Evolutionary conservation across 306 rosid genomes (phyloP), one percentile per base, ranked within the genome.

Genomic region (Abrus precatorius): DNA sequence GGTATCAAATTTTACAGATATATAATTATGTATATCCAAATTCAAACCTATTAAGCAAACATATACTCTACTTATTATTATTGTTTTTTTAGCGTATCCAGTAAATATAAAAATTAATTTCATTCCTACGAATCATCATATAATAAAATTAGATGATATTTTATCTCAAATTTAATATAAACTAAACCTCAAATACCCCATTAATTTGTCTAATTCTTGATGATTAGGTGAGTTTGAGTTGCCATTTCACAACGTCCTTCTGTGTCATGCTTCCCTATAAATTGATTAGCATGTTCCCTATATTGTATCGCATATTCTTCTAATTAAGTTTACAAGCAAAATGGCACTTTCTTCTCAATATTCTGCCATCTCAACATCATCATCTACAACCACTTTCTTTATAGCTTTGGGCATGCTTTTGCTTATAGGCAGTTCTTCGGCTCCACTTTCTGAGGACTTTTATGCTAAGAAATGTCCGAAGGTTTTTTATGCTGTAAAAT

Each of bases 401-500:
- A 47, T 85, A 3, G 44, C 50, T 62, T 50, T 85, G 72, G 71
- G 89, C n/a, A 74, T 83, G 78, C 40, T 78, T 75, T 69, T 84
- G 3, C 60, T 85, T 67, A 30, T 79, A 13, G 82, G 86, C 11
- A 69, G 65, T 13, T 86, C 85, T 83, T 86, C 84, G 0, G 91
- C 92, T 70, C 59, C 79, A 56, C 98, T 94, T 56, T 89, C 88
- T 3, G 72, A 60, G 6, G 57, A 72, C 6, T 92, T 88, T 76
- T 94, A 94, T 52, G 69, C 69, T 1, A 78, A 77, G 33, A 83
- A 57, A 14, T 94, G 98, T 57, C 98, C 97, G 1, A 87, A 87
- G 0, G 81, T 88, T 63, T 84, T 83, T 5, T 9, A 29, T 5
- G 36, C 80, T 0, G 84, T 89, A 0, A 70, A 79, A 47, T 80